phyloP scores from a whole-genome alignment of 2,329 filamentous ascomycete species.

The Aspergillus udagawae region DNA sequence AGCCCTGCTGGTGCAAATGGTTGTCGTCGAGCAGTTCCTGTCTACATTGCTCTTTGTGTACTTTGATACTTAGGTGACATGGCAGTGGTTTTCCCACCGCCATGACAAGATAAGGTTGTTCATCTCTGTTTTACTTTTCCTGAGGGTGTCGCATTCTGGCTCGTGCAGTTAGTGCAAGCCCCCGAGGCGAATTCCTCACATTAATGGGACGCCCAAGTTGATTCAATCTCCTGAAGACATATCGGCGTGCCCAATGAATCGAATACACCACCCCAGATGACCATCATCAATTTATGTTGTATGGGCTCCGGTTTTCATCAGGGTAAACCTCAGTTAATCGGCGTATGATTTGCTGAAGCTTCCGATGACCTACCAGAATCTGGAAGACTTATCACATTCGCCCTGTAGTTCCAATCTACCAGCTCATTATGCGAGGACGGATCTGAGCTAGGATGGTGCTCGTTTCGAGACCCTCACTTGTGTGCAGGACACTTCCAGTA shows the following conservation, averaged over 20 bases:
- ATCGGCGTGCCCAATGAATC: background rate
- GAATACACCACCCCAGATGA: background rate
- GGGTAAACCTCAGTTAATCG: no score
- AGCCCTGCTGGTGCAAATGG: no score
- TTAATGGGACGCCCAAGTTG: background rate
- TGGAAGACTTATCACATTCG: background rate
- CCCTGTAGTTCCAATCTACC: background rate
- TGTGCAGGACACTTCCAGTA: background rate
- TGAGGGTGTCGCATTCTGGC: background rate
- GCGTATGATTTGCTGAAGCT: background rate
- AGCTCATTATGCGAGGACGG: background rate
- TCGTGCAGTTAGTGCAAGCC: background rate
- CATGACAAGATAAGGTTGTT: background rate
- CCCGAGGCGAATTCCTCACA: background rate
- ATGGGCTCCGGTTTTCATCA: background rate
- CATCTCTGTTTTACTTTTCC: background rate
- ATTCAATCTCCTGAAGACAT: background rate
- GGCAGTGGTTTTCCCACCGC: no score
- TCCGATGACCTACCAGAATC: background rate
- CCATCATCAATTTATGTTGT: background rate
- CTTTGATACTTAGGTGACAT: background rate
- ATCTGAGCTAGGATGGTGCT: background rate
- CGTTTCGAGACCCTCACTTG: background rate
- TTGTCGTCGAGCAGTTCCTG: no score
- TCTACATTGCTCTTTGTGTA: background rate